Conservation (phyloP, 768 basidiomycete species). For the Phanerochaete sordida region DNA sequence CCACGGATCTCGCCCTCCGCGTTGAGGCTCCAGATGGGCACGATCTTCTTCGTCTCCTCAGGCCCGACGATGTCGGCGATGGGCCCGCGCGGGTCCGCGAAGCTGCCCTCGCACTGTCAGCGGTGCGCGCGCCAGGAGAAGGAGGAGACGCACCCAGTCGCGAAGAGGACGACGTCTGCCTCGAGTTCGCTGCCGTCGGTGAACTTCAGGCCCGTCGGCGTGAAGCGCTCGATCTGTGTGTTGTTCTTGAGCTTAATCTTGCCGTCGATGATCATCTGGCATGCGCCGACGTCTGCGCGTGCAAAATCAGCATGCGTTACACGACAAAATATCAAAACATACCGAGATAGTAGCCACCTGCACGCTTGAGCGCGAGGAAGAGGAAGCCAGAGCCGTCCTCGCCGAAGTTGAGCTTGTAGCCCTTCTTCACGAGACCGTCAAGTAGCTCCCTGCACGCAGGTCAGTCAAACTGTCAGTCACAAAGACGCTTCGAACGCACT, state of each 20-base stretch:
- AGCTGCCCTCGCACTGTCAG: neutral
- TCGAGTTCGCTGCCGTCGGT: conserved; percentile 20
- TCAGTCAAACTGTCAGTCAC: neutral
- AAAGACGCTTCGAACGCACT: conserved; percentile 13
- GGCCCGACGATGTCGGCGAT: conserved; percentile 39
- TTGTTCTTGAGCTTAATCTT: conserved; percentile 72
- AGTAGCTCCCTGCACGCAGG: conserved; percentile 39
- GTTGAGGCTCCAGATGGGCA: conserved; percentile 63
- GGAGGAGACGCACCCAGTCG: conserved; percentile 18
- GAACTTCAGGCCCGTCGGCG: conserved; percentile 19
- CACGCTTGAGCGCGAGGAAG: conserved; percentile 42
- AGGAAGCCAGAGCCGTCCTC: conserved; percentile 49
- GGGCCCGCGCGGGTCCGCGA: conserved; percentile 7
- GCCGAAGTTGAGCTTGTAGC: conserved; percentile 55
- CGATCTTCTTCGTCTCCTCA: conserved; percentile 40
- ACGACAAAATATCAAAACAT: conserved; percentile 5
- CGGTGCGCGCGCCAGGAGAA: neutral
- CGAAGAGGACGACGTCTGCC: conserved; percentile 27
- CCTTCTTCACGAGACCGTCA: conserved; percentile 50
- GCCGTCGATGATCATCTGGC: conserved; percentile 60
- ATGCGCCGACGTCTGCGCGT: conserved; percentile 49
- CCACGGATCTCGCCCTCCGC: conserved; percentile 60
- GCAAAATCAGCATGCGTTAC: neutral
- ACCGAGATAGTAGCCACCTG: conserved; percentile 71
- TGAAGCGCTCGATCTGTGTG: conserved; percentile 25